Evolutionary conservation across 2,329 filamentous ascomycete genomes (phyloP).

Genomic region (Diplodia corticola): DNA sequence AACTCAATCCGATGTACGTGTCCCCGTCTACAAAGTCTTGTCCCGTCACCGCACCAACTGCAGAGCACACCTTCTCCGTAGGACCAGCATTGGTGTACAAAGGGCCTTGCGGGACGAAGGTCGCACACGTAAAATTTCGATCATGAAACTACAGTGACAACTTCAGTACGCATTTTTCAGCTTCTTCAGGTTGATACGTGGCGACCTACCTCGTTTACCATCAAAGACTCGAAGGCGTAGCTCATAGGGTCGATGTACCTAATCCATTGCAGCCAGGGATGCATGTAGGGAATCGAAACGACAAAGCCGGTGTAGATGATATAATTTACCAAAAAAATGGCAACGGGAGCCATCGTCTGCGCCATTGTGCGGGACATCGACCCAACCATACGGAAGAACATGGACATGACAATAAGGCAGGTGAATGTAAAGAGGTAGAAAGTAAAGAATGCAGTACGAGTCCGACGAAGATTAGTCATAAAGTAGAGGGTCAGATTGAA

Average conservation of each 20-base stretch:
- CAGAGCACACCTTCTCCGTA: slow-evolving; percentile 39
- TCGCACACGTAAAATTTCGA: too few relatives aligned
- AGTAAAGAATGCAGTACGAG: too few relatives aligned
- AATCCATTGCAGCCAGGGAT: slow-evolving; percentile 79
- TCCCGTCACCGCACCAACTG: slow-evolving; percentile 46
- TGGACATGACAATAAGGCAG: slow-evolving; percentile 70
- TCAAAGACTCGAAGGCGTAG: slow-evolving; percentile 77
- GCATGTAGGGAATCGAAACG: slow-evolving; percentile 63
- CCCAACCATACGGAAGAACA: slow-evolving; percentile 79
- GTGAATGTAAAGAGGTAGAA: slow-evolving; percentile 59
- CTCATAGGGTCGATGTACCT: slow-evolving; percentile 77
- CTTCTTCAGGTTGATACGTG: too few relatives aligned
- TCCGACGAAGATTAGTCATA: too few relatives aligned
- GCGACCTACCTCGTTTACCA: slow-evolving; percentile 79
- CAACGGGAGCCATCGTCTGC: slow-evolving; percentile 53
- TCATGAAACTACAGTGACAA: too few relatives aligned
- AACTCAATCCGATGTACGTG: slow-evolving; percentile 39
- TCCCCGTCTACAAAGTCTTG: slow-evolving; percentile 41
- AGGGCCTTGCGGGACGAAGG: too few relatives aligned
- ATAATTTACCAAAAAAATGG: slow-evolving; percentile 60
- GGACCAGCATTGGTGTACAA: too few relatives aligned
- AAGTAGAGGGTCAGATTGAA: too few relatives aligned
- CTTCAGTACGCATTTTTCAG: too few relatives aligned
- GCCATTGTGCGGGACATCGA: slow-evolving; percentile 63
- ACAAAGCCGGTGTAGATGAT: slow-evolving; percentile 69